phyloP scores from a whole-genome alignment of 495 filamentous ascomycete genomes.

The Acidiella bohemica region DNA sequence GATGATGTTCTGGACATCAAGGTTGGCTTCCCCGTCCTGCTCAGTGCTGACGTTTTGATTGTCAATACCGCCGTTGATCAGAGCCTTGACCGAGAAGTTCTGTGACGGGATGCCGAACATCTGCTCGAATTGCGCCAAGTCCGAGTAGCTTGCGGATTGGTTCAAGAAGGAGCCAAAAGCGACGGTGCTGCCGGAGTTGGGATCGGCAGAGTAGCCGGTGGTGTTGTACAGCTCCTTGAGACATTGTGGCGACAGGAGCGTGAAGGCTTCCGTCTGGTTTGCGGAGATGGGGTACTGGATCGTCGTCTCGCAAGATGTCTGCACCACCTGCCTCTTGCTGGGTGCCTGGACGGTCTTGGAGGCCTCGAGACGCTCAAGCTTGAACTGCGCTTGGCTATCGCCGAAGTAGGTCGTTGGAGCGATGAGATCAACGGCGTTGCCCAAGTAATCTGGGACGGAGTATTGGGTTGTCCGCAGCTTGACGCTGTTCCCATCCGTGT shows the following conservation, averaged over 20 bases:
- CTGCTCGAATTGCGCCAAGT: conserved; percentile 26
- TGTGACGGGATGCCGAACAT: conserved; percentile 36
- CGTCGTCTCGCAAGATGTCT: conserved; percentile 7
- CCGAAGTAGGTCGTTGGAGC: conserved; percentile 48
- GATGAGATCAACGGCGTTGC: conserved; percentile 41
- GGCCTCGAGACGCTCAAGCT: not conserved
- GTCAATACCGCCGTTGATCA: conserved; percentile 39
- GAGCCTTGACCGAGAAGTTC: conserved; percentile 48
- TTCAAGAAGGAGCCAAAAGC: conserved; percentile 41
- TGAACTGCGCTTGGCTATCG: conserved; percentile 23
- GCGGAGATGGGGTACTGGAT: not conserved
- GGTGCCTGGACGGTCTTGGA: not conserved
- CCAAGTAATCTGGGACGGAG: conserved; percentile 46
- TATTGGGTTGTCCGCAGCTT: conserved; percentile 45
- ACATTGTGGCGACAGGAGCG: conserved; percentile 35
- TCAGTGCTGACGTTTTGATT: conserved; percentile 12
- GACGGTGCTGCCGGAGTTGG: conserved; percentile 37
- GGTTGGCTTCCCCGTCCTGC: conserved; percentile 51
- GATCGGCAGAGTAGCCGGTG: conserved; percentile 30
- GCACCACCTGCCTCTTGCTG: not conserved
- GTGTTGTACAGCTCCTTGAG: conserved; percentile 48
- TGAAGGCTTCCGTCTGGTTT: conserved; percentile 32
- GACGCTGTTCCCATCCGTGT: conserved; percentile 11
- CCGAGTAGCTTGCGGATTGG: conserved; percentile 28
- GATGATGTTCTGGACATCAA: conserved; percentile 60